Evolutionary conservation across 441 rosid species (phyloP).

Genomic region (Arabidopsis lyrata): DNA sequence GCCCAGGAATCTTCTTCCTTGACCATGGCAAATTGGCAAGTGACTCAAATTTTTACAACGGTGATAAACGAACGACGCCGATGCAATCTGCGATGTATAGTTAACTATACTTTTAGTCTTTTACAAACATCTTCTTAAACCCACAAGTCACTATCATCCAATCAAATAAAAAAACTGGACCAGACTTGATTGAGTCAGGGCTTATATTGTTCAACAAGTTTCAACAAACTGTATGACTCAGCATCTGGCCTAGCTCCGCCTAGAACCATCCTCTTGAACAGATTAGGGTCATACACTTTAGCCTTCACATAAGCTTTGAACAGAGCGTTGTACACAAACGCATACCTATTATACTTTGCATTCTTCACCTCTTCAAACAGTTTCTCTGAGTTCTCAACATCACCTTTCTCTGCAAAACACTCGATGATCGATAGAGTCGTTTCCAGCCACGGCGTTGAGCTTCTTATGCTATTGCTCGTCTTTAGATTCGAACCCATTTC

Average conservation of each 20-base stretch:
- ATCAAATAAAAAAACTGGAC: not conserved
- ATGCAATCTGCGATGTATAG: too few relatives aligned
- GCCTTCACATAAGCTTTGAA: conserved; percentile 83
- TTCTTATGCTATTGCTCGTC: conserved; percentile 60
- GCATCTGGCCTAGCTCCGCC: conserved; percentile 93
- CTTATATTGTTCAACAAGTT: conserved; percentile 65
- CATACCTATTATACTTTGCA: conserved; percentile 70
- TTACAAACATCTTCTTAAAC: too few relatives aligned
- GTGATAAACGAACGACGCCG: too few relatives aligned
- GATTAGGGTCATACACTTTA: conserved; percentile 64
- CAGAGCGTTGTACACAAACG: conserved; percentile 79
- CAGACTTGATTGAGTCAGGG: conserved; percentile 34
- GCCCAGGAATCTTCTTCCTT: too few relatives aligned
- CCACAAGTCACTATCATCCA: too few relatives aligned
- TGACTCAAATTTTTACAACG: too few relatives aligned
- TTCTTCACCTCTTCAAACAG: conserved; percentile 68
- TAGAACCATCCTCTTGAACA: conserved; percentile 85
- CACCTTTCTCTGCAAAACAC: conserved; percentile 76
- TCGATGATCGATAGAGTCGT: conserved; percentile 74
- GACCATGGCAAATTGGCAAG: too few relatives aligned
- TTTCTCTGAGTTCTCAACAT: conserved; percentile 68
- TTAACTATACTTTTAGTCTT: too few relatives aligned
- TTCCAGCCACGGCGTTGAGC: conserved; percentile 86
- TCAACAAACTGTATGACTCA: conserved; percentile 84
- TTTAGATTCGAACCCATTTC: conserved; percentile 56